Evolutionary conservation across 2,329 filamentous ascomycete genomes (phyloP).

Genomic region (Arthrinium puccinioides): DNA sequence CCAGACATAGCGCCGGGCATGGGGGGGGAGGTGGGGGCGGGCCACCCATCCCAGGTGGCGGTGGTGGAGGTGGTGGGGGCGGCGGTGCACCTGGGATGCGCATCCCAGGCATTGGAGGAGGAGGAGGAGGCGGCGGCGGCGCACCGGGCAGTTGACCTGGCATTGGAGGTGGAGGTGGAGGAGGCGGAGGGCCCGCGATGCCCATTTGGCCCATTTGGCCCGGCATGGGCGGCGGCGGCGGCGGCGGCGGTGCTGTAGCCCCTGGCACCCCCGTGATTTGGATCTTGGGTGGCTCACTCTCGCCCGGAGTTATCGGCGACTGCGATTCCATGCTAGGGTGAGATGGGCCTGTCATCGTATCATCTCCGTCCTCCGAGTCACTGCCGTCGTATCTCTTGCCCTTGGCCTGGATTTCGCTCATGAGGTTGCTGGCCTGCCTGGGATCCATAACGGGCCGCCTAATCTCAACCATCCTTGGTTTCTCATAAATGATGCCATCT

Average conservation of each 20-base stretch:
- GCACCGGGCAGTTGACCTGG: conserved; percentile 24
- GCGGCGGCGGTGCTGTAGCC: conserved; percentile 7
- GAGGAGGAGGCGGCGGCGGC: conserved; percentile 29
- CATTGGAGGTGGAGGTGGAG: conserved; percentile 15
- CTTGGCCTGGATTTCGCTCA: conserved; percentile 66
- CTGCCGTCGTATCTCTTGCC: conserved; percentile 67
- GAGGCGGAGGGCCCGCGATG: conserved; percentile 22
- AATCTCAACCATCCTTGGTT: conserved; percentile 72
- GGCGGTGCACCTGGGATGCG: conserved; percentile 19
- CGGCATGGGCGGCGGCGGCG: background rate
- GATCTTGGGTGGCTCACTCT: conserved; percentile 53
- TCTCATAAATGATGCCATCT: conserved; percentile 65
- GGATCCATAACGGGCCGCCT: conserved; percentile 59
- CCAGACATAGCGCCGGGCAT: conserved; percentile 65
- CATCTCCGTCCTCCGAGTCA: conserved; percentile 64
- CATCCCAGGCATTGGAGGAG: conserved; percentile 24
- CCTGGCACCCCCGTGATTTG: conserved; percentile 37
- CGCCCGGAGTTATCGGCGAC: conserved; percentile 59
- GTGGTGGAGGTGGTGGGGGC: conserved; percentile 38
- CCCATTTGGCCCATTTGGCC: conserved; percentile 1
- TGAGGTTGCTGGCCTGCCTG: conserved; percentile 60
- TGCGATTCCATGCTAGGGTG: conserved; percentile 68
- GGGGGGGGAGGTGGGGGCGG: conserved; percentile 46
- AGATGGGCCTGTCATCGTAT: conserved; percentile 65
- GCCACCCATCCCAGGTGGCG: conserved; percentile 33